These are phyloP conservation scores for Prunus persica DNA, from an alignment of 306 rosid genomes.

Conservation along the genomic window Prunus_persica_NCBIv2 NC_034014.1:15748001-15748500, in stretches of 20 bases:
- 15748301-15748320: too few species aligned
- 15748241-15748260: background rate
- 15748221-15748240: background rate
- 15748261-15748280: background rate
- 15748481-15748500: too few species aligned
- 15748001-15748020: slow-evolving; percentile 16
- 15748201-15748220: background rate
- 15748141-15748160: background rate
- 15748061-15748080: slow-evolving; percentile 5
- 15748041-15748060: background rate
- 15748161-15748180: background rate
- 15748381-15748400: too few species aligned
- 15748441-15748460: too few species aligned
- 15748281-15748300: background rate
- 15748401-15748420: too few species aligned
- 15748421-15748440: too few species aligned
- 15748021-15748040: slow-evolving; percentile 25
- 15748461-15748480: too few species aligned
- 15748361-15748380: too few species aligned
- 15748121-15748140: background rate
- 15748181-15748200: background rate
- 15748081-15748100: background rate
- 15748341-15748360: too few species aligned
- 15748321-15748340: too few species aligned
- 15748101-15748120: slow-evolving; percentile 28